Evolutionary conservation across 2,329 filamentous ascomycete species (phyloP).

Genomic region (Aspergillus amoenus): DNA sequence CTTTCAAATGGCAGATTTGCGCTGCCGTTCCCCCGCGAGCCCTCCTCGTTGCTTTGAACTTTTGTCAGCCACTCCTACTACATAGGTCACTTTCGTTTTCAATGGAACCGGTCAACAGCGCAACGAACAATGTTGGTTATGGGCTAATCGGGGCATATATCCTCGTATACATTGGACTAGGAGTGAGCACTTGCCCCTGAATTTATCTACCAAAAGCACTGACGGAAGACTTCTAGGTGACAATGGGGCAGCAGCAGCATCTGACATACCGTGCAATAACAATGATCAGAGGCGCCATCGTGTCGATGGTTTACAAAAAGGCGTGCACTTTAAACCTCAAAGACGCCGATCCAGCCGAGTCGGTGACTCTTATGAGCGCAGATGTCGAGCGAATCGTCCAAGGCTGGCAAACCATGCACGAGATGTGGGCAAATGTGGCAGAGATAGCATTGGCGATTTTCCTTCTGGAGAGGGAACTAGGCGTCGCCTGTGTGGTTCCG

Average conservation of each 20-base stretch:
- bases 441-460: conserved; percentile 49
- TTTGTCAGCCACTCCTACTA: conserved; percentile 40
- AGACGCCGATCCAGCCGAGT: conserved; percentile 37
- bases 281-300: conserved; percentile 43
- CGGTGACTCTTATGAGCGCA: conserved; percentile 48
- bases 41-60: conserved; percentile 37
- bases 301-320: conserved; percentile 54
- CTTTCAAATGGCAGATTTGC: conserved; percentile 35
- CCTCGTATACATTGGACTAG: conserved; percentile 44
- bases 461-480: conserved; percentile 42
- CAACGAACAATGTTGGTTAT: conserved; percentile 39
- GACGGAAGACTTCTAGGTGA: conserved; percentile 25
- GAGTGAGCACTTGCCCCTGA: conserved; percentile 27
- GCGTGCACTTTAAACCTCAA: conserved; percentile 32
- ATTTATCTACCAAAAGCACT: not conserved
- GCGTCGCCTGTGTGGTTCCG: conserved; percentile 46
- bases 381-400: conserved; percentile 47
- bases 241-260: conserved; percentile 44
- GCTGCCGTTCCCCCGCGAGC: conserved; percentile 33
- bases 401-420: conserved; percentile 44
- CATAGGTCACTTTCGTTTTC: conserved; percentile 38
- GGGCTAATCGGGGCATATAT: conserved; percentile 46
- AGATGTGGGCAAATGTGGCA: conserved; percentile 46
- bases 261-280: conserved; percentile 44
- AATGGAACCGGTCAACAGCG: conserved; percentile 24